Evolutionary conservation across 805 yeast species (phyloP), one percentile per base, ranked within the genome.

Genomic region (Groenewaldozyma salmanticensis): DNA sequence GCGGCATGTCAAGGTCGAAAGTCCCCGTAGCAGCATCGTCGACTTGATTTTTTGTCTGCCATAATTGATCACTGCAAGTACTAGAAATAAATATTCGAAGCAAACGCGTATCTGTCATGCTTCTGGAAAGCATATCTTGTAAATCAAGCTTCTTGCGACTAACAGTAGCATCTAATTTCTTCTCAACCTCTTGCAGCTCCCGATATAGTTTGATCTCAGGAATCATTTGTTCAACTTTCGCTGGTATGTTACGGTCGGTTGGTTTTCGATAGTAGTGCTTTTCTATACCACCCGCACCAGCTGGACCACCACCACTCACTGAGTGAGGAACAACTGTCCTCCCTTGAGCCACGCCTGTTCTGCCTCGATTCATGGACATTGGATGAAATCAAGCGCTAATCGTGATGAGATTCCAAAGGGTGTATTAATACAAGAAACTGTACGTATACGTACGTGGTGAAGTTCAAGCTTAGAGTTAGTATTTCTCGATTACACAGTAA

Each of bases 131-230:
- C 58, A 67, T 69, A 44, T 88, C 94, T 58, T 85, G 94, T 43
- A 87, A 68, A 53, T 90, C 97, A 41, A 84, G 72, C 47, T 85
- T 74, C 59, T 90, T 90, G 45, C 94, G 75, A 35, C 88, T 77
- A 31, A 85, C 76, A 49, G 83, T 71, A 42, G 90, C 74, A 59
- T 92, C 97, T 35, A 90, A 62, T 47, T 77, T 72, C 46, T 77
- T 73, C 59, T 92, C 98, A n/a, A 88, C 85, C 5, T 81, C 86
- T 48, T 74, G 72, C 35, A 90, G 67, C 40, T 77, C 71, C 53
- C 81, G 74, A 60, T 83, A 84, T 43, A 77, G 65, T 16, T 71
- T 75, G n/a, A 85, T 77, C 53, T 85, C 84, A 4, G 90, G 86
- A 5, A 83, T 59, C 17, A 70, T 52, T 4, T 60, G 55, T 42